Conservation (phyloP, 371 early-diverging fungal genomes). For the Choanephora cucurbitarum region DNA sequence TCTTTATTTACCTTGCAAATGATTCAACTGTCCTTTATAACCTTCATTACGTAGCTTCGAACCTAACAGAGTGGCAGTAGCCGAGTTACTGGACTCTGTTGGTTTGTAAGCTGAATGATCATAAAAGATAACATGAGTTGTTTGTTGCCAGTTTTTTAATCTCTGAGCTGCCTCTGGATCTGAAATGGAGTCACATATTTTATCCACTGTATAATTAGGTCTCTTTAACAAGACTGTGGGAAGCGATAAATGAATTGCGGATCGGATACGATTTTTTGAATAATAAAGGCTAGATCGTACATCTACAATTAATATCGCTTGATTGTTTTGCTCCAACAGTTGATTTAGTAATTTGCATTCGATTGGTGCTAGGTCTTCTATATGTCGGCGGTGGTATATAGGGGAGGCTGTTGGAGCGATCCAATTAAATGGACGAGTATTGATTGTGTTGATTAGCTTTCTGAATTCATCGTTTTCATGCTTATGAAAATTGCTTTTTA, state of each 20-base stretch:
- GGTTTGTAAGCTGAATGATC: slow-evolving; percentile 44
- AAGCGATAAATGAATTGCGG: slow-evolving; percentile 45
- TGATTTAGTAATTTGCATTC: slow-evolving; percentile 3
- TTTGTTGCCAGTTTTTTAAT: slow-evolving; percentile 40
- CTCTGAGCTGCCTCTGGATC: slow-evolving; percentile 22
- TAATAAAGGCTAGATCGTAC: slow-evolving; percentile 43
- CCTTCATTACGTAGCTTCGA: slow-evolving; percentile 18
- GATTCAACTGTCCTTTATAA: slow-evolving; percentile 20
- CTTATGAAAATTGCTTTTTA: not conserved
- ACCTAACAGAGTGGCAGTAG: slow-evolving; percentile 34
- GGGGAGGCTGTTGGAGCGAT: not conserved
- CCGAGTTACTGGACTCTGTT: slow-evolving; percentile 37
- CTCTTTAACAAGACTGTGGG: slow-evolving; percentile 52
- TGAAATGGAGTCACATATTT: slow-evolving; percentile 41
- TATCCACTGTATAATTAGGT: slow-evolving; percentile 45
- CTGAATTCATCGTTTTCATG: slow-evolving; percentile 6
- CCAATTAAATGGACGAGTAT: slow-evolving; percentile 15
- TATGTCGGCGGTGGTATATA: slow-evolving; percentile 1
- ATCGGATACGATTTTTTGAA: slow-evolving; percentile 31
- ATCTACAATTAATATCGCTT: slow-evolving; percentile 46
- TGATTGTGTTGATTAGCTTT: slow-evolving; percentile 28
- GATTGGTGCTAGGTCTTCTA: slow-evolving; percentile 17
- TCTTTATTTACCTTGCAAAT: slow-evolving; percentile 32
- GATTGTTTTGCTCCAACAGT: not conserved
- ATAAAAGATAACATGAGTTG: slow-evolving; percentile 47